Evolutionary conservation across 2,329 filamentous ascomycete species (phyloP).

Genomic region (Aphanoascus verrucosus): DNA sequence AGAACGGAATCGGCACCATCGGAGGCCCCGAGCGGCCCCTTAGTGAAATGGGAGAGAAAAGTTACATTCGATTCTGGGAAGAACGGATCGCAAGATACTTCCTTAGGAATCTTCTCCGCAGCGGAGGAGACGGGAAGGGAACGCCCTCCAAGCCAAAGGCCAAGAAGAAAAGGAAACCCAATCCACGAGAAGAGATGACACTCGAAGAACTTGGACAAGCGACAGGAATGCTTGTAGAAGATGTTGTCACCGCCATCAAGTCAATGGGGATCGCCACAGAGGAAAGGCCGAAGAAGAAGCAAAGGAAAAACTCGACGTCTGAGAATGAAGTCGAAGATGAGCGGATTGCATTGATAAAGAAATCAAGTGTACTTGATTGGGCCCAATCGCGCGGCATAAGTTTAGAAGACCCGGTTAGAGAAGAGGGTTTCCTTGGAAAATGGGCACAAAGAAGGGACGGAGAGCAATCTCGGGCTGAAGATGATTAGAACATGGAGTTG

Average conservation of each 20-base stretch:
- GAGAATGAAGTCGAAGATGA: constrained; percentile 20
- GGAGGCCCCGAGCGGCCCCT: constrained; percentile 93
- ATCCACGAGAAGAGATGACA: constrained; percentile 43
- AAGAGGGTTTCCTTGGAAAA: constrained; percentile 61
- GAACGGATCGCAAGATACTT: constrained; percentile 66
- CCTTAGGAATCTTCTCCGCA: constrained; percentile 23
- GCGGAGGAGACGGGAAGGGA: constrained; percentile 18
- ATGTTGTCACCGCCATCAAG: constrained; percentile 65
- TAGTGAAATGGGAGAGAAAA: constrained; percentile 69
- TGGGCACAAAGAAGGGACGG: constrained; percentile 44
- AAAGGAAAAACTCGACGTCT: constrained; percentile 33
- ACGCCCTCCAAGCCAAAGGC: background rate
- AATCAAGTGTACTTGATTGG: constrained; percentile 55
- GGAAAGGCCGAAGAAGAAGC: constrained; percentile 43
- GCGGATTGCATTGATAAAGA: constrained; percentile 40
- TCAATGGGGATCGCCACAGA: constrained; percentile 63
- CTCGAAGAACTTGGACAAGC: constrained; percentile 61
- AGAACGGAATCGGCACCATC: constrained; percentile 48
- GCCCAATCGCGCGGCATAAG: constrained; percentile 51
- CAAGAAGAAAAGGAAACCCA: constrained; percentile 33
- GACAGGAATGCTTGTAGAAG: constrained; percentile 77
- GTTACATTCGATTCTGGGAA: constrained; percentile 79
- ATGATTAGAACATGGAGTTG: background rate
- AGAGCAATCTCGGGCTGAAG: constrained; percentile 20
- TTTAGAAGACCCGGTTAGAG: constrained; percentile 57